Evolutionary conservation across 768 basidiomycete genomes (phyloP).

Genomic region (Kwoniella sp.): DNA sequence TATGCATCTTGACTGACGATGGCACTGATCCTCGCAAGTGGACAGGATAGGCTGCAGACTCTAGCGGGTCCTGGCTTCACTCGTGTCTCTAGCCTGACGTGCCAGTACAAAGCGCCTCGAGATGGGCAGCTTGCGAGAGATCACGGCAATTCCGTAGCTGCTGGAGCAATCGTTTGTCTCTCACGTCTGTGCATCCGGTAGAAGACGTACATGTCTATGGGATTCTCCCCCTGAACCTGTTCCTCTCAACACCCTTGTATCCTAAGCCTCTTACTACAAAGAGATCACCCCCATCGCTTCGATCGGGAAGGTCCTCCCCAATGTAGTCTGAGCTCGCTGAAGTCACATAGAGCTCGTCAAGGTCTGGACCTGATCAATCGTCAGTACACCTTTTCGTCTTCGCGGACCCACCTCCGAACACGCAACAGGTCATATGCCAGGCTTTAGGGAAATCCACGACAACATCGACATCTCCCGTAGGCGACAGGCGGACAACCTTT

Average conservation of each 20-base stretch:
- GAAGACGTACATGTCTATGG: too few relatives aligned
- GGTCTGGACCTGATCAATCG: neutral
- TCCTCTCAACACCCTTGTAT: conserved; percentile 1
- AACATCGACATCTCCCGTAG: conserved; percentile 15
- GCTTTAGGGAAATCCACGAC: conserved; percentile 26
- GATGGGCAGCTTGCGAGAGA: too few relatives aligned
- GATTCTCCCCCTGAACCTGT: conserved; percentile 1
- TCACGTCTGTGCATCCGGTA: too few relatives aligned
- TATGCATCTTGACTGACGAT: neutral
- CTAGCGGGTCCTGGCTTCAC: too few relatives aligned
- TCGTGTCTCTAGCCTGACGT: too few relatives aligned
- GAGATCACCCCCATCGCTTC: neutral
- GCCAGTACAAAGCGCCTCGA: too few relatives aligned
- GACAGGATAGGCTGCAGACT: too few relatives aligned
- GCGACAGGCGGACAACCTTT: conserved; percentile 4
- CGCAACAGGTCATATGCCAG: conserved; percentile 25
- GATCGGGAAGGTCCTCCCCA: conserved; percentile 1
- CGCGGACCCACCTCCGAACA: conserved; percentile 17
- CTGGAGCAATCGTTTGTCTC: too few relatives aligned
- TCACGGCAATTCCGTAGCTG: too few relatives aligned
- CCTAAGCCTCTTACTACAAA: conserved; percentile 1
- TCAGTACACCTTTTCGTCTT: too few relatives aligned
- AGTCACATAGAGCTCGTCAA: conserved; percentile 6
- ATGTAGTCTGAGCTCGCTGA: conserved; percentile 3
- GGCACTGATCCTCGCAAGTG: too few relatives aligned